A percentile compares a stretch with the other conserved stretches of the same genome.
These are phyloP conservation scores for Botrytis tulipae DNA, from an alignment of 2,329 filamentous ascomycete species.

Conservation along the genomic window DNA sequence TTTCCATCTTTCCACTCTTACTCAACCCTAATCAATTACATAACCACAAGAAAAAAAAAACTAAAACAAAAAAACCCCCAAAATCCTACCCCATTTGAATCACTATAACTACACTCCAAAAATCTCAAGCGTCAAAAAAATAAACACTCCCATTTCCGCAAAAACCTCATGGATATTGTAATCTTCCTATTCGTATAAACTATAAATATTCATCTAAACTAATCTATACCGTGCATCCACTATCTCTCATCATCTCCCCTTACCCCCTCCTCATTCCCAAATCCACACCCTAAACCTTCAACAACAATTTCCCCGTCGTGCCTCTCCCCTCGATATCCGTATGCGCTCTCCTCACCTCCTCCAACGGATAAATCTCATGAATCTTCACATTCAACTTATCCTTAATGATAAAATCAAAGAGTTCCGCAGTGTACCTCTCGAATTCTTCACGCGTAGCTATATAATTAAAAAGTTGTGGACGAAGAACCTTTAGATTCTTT, in stretches of 20 bases:
- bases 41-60: too few species aligned
- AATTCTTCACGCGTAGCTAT: conserved; percentile 68
- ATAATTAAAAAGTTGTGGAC: conserved; percentile 72
- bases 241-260: too few species aligned
- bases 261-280: too few species aligned
- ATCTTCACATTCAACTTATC: conserved; percentile 70
- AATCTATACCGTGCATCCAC: background rate
- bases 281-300: conserved; percentile 52
- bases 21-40: too few species aligned
- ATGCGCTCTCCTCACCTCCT: conserved; percentile 71
- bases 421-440: conserved; percentile 65
- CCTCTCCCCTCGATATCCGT: conserved; percentile 76
- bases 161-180: rapidly evolving
- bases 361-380: conserved; percentile 74
- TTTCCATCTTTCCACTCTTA: too few species aligned
- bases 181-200: background rate
- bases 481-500: conserved; percentile 76
- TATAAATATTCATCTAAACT: background rate
- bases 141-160: rapidly evolving
- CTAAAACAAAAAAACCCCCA: background rate
- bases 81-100: background rate
- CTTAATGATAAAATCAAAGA: conserved; percentile 69
- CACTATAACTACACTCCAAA: background rate
- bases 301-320: conserved; percentile 78
- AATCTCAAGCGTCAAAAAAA: background rate